Conservation (phyloP, 805 yeast genomes). For the Diddensiella caesifluorescens region DNA sequence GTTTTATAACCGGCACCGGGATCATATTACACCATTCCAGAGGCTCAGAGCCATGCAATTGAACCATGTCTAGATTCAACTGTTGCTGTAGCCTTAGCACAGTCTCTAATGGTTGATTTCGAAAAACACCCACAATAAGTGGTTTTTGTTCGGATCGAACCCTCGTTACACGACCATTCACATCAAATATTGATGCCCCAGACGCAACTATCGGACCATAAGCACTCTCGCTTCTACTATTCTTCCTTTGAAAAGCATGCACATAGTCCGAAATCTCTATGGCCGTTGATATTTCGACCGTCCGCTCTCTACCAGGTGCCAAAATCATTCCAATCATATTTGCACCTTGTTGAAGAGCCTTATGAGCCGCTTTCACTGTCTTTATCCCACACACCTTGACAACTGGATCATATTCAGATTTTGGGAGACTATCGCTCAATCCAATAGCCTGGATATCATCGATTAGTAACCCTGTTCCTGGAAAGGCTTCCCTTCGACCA, state of each 20-base stretch:
- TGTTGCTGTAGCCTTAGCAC: constrained; percentile 41
- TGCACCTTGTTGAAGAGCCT: constrained; percentile 68
- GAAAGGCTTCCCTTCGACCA: not conserved
- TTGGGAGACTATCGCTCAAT: not conserved
- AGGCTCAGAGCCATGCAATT: constrained; percentile 77
- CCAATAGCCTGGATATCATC: not conserved
- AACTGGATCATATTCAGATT: constrained; percentile 30
- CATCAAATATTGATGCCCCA: constrained; percentile 18
- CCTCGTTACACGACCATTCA: constrained; percentile 13
- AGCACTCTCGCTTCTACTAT: too few relatives aligned
- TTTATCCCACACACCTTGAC: constrained; percentile 85
- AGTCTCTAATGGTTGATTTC: constrained; percentile 69
- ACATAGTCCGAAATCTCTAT: constrained; percentile 38
- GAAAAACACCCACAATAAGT: constrained; percentile 80
- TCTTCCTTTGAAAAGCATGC: constrained; percentile 13
- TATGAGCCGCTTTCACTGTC: constrained; percentile 59
- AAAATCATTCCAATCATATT: constrained; percentile 77
- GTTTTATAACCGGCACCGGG: constrained; percentile 60
- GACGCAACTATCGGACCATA: not conserved
- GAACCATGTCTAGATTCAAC: constrained; percentile 67
- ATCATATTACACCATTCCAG: constrained; percentile 38
- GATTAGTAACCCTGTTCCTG: not conserved
- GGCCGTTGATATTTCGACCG: constrained; percentile 49
- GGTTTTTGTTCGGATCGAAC: constrained; percentile 45
- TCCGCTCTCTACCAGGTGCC: constrained; percentile 77